Evolutionary conservation across 148 eudicot species (phyloP).

Genomic region (Chenopodium berlandieri): DNA sequence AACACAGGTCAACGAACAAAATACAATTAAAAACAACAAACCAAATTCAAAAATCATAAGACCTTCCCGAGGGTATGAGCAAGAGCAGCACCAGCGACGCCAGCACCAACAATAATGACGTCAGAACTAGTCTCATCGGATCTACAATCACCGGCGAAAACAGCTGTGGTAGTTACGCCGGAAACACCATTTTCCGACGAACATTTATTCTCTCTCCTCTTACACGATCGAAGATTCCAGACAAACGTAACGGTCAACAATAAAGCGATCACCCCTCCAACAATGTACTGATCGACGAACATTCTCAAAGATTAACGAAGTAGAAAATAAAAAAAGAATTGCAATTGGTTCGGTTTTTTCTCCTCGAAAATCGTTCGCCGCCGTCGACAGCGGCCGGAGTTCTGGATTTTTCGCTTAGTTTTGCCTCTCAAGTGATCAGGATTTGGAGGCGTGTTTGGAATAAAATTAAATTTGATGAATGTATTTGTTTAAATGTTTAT

Average conservation of each 20-base stretch:
- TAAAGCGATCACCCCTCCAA: constrained; percentile 40
- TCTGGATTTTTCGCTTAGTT: neutral
- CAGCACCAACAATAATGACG: constrained; percentile 79
- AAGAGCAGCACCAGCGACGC: constrained; percentile 90
- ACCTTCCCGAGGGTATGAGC: constrained; percentile 94
- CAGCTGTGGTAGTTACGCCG: constrained; percentile 28
- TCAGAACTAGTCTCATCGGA: constrained; percentile 38
- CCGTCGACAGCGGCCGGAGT: neutral
- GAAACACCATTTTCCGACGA: constrained; percentile 11
- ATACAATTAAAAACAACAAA: too few relatives aligned
- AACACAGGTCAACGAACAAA: neutral
- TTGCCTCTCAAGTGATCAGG: neutral
- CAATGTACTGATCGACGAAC: constrained; percentile 35
- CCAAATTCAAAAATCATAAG: neutral
- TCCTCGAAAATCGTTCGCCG: neutral
- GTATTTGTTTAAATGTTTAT: too few relatives aligned
- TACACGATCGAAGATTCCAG: constrained; percentile 15
- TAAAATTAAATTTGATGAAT: too few relatives aligned
- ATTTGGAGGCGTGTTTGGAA: constrained; percentile 6
- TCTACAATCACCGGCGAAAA: constrained; percentile 28
- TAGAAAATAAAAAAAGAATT: neutral
- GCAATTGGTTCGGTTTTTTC: too few relatives aligned
- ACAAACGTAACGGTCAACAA: constrained; percentile 33
- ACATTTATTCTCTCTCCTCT: constrained; percentile 24
- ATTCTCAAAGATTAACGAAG: constrained; percentile 19